Evolutionary conservation across 768 basidiomycete genomes (phyloP).

Genomic region (Asterophora parasitica): DNA sequence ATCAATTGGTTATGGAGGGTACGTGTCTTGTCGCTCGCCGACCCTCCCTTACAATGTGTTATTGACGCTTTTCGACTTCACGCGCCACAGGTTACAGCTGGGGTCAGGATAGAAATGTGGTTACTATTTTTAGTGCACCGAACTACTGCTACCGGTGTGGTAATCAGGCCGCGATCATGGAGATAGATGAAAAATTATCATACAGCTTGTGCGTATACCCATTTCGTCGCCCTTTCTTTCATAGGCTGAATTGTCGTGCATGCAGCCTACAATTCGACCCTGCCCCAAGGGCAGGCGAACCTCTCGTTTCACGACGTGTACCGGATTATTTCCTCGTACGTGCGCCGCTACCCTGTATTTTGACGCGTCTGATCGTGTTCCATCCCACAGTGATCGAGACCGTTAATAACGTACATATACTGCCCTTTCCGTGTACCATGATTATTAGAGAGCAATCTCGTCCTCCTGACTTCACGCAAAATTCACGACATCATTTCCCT

Average conservation of each 20-base stretch:
- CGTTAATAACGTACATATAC: constrained; percentile 24
- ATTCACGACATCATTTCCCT: constrained; percentile 5
- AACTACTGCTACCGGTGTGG: constrained; percentile 99
- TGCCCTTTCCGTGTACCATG: constrained; percentile 20
- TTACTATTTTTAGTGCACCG: constrained; percentile 98
- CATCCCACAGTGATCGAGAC: constrained; percentile 17
- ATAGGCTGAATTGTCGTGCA: not conserved
- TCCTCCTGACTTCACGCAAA: constrained; percentile 6
- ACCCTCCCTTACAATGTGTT: not conserved
- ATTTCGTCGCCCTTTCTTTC: not conserved
- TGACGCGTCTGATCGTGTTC: not conserved
- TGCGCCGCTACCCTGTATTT: constrained; percentile 9
- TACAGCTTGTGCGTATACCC: constrained; percentile 74
- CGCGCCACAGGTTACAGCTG: constrained; percentile 73
- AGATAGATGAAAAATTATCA: constrained; percentile 97
- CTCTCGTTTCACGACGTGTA: constrained; percentile 92
- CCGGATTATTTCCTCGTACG: constrained; percentile 91
- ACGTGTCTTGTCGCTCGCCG: constrained; percentile 21
- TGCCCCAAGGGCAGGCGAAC: constrained; percentile 97
- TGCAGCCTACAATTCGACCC: constrained; percentile 98
- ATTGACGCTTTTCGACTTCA: constrained; percentile 4
- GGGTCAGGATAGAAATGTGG: constrained; percentile 98
- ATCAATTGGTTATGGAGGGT: constrained; percentile 98
- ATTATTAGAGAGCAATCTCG: constrained; percentile 20
- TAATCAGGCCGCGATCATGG: constrained; percentile 99